Conservation (phyloP, 148 eudicot genomes). For the Camellia granthamiana region DNA sequence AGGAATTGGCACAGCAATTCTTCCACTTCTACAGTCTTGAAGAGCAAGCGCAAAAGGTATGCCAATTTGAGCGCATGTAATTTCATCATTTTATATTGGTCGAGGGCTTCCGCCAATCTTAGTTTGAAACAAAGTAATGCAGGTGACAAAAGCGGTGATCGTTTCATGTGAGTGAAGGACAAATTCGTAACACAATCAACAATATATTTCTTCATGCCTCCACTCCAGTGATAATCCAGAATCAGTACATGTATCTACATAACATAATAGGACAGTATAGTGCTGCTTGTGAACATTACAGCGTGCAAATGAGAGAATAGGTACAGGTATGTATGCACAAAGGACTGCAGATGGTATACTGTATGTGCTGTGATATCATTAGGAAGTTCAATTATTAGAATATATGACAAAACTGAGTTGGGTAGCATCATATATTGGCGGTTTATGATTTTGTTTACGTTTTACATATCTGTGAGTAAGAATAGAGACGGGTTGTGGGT, state of each 20-base stretch:
- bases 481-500: too few relatives aligned
- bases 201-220: not conserved
- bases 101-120: constrained; percentile 19
- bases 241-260: constrained; percentile 3
- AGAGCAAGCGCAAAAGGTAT: constrained; percentile 81
- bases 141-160: constrained; percentile 33
- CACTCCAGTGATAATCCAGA: constrained; percentile 4
- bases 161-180: constrained; percentile 26
- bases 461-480: too few relatives aligned
- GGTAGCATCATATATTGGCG: too few relatives aligned
- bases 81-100: constrained; percentile 2
- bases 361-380: not conserved
- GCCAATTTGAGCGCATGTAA: not conserved
- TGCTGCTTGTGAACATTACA: not conserved
- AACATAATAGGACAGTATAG: not conserved
- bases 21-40: constrained; percentile 55
- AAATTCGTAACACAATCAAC: constrained; percentile 1
- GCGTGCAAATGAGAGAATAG: not conserved
- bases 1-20: constrained; percentile 87
- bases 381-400: not conserved
- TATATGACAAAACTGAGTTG: too few relatives aligned
- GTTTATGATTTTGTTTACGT: too few relatives aligned
- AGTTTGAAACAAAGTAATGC: constrained; percentile 26
- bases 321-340: not conserved
- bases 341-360: not conserved